Evolutionary conservation across 176 grass and related monocot genomes (phyloP), one percentile per base, ranked within the genome.

Genomic region (Poa pratensis): DNA sequence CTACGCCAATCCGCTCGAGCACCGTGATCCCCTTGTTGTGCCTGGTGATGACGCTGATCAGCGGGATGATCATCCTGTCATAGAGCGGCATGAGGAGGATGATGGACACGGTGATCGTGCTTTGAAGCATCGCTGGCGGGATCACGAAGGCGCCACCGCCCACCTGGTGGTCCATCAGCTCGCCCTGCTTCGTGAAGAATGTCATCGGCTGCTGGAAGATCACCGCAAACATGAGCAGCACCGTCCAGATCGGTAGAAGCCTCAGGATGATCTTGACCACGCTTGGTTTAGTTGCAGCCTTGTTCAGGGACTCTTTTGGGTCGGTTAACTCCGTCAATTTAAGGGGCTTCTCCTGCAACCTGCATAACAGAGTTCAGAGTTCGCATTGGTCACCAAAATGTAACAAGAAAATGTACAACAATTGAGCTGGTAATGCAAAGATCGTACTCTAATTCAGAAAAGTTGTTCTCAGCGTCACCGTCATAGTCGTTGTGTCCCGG

Each of bases 121-220:
- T 95, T 66, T 98, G 96, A n/a, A 98, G 93, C 88, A 94, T 95
- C 24, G 96, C 96, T 0, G 96, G 96, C 35, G 93, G 96, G 77
- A 98, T 53, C 30, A 92, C 78, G 37, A 98, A 92, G 9, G 19
- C 18, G 37, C 66, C 59, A 22, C 65, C 61, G 28, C 79, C 88
- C 7, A 98, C n/a, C 15, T 23, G 78, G 82, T 88, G 96, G 69
- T 95, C 51, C 96, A 98, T 98, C 89, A 90, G 69, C 88, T 82
- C 90, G 6, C 96, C 96, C 82, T 98, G 96, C 83, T 94, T 92
- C 5, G 93, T 98, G 81, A 95, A 98, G 91, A 98, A 95, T 5
- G 96, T 98, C 54, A 78, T 72, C 4, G 96, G 96, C 64, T 95
- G 96, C 77, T 98, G 96, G 80, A 95, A 98, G 57, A 94, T 98